Percentiles rank a stretch among this genome's conserved stretches.
Evolutionary conservation across 2,329 filamentous ascomycete genomes (phyloP).

Genomic region (Talaromyces sp.): DNA sequence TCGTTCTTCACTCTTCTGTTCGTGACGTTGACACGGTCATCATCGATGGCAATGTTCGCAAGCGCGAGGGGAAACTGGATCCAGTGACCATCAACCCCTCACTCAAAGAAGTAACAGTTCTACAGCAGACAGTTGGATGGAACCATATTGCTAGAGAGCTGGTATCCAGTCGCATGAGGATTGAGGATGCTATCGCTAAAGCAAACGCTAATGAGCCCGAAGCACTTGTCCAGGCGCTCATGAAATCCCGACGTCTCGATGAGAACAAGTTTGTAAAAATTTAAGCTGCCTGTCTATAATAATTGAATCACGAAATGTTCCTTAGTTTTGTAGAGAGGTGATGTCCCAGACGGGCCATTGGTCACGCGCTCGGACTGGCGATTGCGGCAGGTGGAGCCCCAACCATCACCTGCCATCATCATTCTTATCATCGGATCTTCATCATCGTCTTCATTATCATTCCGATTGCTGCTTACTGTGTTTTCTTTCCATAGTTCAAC

Average conservation of each 20-base stretch:
- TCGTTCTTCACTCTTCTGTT: slow-evolving; percentile 22
- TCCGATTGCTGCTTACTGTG: neutral
- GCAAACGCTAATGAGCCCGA: neutral
- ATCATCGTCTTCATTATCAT: neutral
- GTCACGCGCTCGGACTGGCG: neutral
- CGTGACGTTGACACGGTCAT: slow-evolving; percentile 25
- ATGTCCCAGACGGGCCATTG: neutral
- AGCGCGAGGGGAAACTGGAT: neutral
- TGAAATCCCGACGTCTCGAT: neutral
- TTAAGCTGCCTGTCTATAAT: neutral
- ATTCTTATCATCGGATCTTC: neutral
- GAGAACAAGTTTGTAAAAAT: neutral
- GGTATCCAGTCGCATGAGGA: neutral
- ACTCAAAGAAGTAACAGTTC: neutral
- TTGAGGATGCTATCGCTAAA: neutral
- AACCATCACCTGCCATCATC: neutral
- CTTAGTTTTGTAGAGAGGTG: neutral
- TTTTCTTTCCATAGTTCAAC: neutral
- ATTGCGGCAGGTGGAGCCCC: neutral
- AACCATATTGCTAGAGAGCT: neutral
- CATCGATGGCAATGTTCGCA: slow-evolving; percentile 18
- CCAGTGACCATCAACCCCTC: neutral
- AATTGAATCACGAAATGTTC: neutral
- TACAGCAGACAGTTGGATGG: neutral
- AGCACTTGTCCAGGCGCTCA: neutral